phyloP scores from a whole-genome alignment of 495 filamentous ascomycete species.

The Hypoxylon cercidicola region DNA sequence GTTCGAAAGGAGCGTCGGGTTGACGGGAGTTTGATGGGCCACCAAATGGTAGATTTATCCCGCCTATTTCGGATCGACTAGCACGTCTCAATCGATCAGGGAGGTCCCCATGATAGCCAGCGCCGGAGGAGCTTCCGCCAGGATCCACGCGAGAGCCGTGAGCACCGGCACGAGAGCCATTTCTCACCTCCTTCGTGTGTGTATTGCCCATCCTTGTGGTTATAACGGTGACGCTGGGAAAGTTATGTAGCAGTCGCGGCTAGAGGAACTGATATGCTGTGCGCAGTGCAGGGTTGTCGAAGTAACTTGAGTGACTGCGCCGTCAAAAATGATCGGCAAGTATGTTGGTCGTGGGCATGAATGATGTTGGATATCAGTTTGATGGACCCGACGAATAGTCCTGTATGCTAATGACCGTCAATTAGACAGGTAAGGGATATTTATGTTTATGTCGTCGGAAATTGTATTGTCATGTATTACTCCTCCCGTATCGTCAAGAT shows the following conservation, averaged over 20 bases:
- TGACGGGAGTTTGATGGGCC: slow-evolving; percentile 36
- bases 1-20: slow-evolving; percentile 56
- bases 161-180: slow-evolving; percentile 52
- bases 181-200: slow-evolving; percentile 68
- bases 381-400: neutral
- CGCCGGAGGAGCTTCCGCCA: slow-evolving; percentile 46
- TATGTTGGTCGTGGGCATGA: slow-evolving; percentile 18
- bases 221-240: neutral
- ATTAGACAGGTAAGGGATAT: slow-evolving; percentile 2
- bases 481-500: slow-evolving; percentile 21
- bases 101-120: slow-evolving; percentile 52
- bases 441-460: slow-evolving; percentile 5
- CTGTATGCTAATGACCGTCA: neutral
- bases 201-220: slow-evolving; percentile 66
- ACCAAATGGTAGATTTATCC: slow-evolving; percentile 39
- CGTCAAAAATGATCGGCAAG: slow-evolving; percentile 19
- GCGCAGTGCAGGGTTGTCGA: slow-evolving; percentile 2
- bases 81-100: slow-evolving; percentile 42
- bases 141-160: slow-evolving; percentile 47
- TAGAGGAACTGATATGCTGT: neutral
- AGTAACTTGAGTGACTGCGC: neutral
- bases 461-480: slow-evolving; percentile 17
- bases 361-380: slow-evolving; percentile 9
- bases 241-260: neutral
- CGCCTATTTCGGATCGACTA: slow-evolving; percentile 43